These are phyloP conservation scores for Raffaelea arxii DNA, from an alignment of 2,329 filamentous ascomycete genomes.

Conservation along the genomic window DNA sequence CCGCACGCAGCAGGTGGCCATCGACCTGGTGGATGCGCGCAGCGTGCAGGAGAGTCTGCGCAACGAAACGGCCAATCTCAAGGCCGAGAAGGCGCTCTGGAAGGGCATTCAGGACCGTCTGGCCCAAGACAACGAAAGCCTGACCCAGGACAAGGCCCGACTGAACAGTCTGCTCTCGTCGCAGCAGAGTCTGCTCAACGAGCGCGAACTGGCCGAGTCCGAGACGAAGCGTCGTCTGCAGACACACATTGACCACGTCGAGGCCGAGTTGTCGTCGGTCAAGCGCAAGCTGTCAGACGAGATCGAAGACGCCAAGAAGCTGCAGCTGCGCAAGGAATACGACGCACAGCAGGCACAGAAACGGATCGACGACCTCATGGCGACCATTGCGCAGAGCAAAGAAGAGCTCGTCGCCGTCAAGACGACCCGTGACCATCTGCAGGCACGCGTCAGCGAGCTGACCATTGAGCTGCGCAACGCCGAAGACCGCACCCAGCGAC, in stretches of 20 bases:
- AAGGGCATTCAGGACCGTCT: constrained; percentile 87
- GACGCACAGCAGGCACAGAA: constrained; percentile 83
- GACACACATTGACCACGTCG: constrained; percentile 64
- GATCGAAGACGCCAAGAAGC: constrained; percentile 73
- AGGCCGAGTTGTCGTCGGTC: constrained; percentile 65
- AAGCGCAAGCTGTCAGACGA: constrained; percentile 81
- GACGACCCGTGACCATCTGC: constrained; percentile 81
- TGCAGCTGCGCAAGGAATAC: constrained; percentile 76
- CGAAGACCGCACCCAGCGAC: constrained; percentile 73
- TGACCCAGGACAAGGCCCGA: constrained; percentile 75
- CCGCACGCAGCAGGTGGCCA: constrained; percentile 80
- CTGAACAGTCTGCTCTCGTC: constrained; percentile 76
- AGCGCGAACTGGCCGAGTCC: constrained; percentile 75
- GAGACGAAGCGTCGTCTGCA: constrained; percentile 77
- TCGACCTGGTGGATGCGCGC: constrained; percentile 82
- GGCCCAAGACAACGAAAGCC: constrained; percentile 74
- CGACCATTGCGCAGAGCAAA: constrained; percentile 67
- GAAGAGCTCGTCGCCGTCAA: constrained; percentile 82
- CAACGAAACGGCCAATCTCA: constrained; percentile 84
- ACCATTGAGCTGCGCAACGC: constrained; percentile 80
- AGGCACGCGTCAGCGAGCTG: constrained; percentile 79
- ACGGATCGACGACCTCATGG: constrained; percentile 82
- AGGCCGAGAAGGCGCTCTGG: constrained; percentile 90
- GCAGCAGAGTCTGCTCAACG: constrained; percentile 82
- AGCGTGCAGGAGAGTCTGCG: constrained; percentile 77